Base-by-base conservation (phyloP, 78 protist species). In the Dictyostelium firmibasis region DNA sequence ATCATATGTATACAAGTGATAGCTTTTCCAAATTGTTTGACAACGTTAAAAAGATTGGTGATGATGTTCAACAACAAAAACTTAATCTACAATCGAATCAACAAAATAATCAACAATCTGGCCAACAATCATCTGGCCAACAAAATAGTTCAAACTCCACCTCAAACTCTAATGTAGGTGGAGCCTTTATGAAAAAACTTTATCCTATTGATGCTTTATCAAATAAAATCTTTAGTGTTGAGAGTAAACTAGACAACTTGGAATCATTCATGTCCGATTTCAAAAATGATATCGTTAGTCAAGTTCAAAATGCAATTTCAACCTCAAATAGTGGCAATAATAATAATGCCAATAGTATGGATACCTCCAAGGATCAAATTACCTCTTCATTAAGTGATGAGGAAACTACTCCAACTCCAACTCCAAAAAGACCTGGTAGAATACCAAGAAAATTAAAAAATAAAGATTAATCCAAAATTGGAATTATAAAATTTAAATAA, bases 141-240 rank as follows among this genome's bases (percentile, higher is more conserved):
- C 75, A n/a, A 67, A 57, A 57, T 57, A 57, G 67, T 57, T 57
- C 67, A 57, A 57, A 57, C 67, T 57, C 67, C 11, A n/a, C 38
- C 29, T 57, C 67, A 0, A 18, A 18, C 20, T 57, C 67, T 20
- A 57, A 23, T 57, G 27, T 57, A 57, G 47, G 47, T 70, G 91
- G 92, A 20, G 47, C 87, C 0, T 43, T 89, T 31, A 89, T 89
- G 94, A 89, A 89, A 70, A 89, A 89, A 75, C 81, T 89, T 16
- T 89, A 41, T 27, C 94, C 94, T 27, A 81, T 89, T 14, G 94
- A 89, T 44, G 87, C 87, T 7, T 27, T 89, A 9, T 60, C 84
- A 9, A 89, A 60, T 50, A 89, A 89, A n/a, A 43, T 89, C 7
- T 89, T 89, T 27, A 69, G 60, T 81, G 72, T 89, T 6, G 94